phyloP scores from a whole-genome alignment of 2,329 filamentous ascomycete genomes.

The Pseudogymnoascus sp. region DNA sequence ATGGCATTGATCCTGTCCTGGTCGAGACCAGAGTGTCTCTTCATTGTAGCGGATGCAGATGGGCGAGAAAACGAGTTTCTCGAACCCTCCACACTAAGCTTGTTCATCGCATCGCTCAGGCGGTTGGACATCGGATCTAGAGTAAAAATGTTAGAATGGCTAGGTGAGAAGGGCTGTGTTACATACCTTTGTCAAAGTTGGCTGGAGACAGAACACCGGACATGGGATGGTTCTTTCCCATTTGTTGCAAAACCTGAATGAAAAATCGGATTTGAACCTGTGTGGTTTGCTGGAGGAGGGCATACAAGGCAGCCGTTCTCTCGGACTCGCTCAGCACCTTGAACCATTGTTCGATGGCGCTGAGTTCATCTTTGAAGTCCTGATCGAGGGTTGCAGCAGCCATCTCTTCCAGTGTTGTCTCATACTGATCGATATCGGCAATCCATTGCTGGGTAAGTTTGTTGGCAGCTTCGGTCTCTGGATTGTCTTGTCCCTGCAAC shows the following conservation, averaged over 20 bases:
- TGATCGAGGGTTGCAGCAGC: constrained; percentile 96
- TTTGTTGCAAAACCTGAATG: constrained; percentile 96
- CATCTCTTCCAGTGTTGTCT: constrained; percentile 99
- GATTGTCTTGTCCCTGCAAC: constrained; percentile 58
- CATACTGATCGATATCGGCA: constrained; percentile 96
- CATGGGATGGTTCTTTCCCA: constrained; percentile 98
- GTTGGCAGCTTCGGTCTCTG: constrained; percentile 77
- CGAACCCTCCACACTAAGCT: constrained; percentile 79
- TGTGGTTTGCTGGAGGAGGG: constrained; percentile 93
- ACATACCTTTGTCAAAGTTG: constrained; percentile 88
- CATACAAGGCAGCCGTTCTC: constrained; percentile 89
- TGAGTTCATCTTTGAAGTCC: constrained; percentile 98
- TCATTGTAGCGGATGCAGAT: constrained; percentile 63
- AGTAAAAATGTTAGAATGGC: constrained; percentile 13
- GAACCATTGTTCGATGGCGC: constrained; percentile 99
- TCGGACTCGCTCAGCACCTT: constrained; percentile 94
- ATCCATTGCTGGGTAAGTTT: constrained; percentile 98
- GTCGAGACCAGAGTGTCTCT: constrained; percentile 92
- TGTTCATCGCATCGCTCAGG: constrained; percentile 92
- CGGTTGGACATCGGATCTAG: constrained; percentile 95
- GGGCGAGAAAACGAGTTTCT: constrained; percentile 81
- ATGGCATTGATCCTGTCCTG: constrained; percentile 92
- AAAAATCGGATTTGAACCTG: constrained; percentile 99
- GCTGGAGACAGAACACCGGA: constrained; percentile 89
- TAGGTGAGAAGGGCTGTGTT: constrained; percentile 13